A percentile compares a stretch with the other conserved stretches of the same genome.
Evolutionary conservation across 139 green algal species (phyloP).

Genomic region (Gonium pectorale): DNA sequence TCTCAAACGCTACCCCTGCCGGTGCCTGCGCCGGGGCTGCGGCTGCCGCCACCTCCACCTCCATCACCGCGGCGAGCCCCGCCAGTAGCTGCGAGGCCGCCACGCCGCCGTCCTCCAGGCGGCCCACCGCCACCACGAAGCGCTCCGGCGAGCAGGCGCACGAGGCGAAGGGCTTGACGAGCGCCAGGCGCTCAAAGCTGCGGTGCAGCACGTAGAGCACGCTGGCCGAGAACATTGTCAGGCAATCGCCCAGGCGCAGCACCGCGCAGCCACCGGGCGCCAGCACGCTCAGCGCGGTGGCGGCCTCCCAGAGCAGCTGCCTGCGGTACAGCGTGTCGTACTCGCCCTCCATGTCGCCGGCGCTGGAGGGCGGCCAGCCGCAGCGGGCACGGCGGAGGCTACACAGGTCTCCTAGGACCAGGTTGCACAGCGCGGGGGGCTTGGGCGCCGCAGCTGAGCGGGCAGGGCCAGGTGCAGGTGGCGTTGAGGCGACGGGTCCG

Average conservation of each 20-base stretch:
- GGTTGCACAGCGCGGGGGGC: neutral
- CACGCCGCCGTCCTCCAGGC: conserved; percentile 13
- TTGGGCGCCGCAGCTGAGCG: conserved; percentile 8
- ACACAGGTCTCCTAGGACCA: conserved; percentile 30
- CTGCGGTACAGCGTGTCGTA: conserved; percentile 38
- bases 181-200: conserved; percentile 48
- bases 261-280: conserved; percentile 55
- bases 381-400: neutral
- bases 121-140: conserved; percentile 49
- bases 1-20: too few relatives aligned
- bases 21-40: neutral
- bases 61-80: neutral
- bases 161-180: conserved; percentile 57
- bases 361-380: neutral
- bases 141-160: conserved; percentile 44
- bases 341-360: conserved; percentile 16
- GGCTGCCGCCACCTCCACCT: neutral
- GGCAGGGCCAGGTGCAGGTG: too few relatives aligned
- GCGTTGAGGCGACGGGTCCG: too few relatives aligned
- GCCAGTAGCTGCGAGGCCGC: neutral
- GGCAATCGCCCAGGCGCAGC: conserved; percentile 53
- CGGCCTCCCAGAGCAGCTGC: conserved; percentile 54
- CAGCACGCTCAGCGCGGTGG: conserved; percentile 27
- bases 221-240: conserved; percentile 60
- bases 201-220: conserved; percentile 66